Evolutionary conservation across 192 early-diverging fungal species (phyloP), one percentile per base, ranked within the genome.

Genomic region (Lunasporangiospora selenospora): DNA sequence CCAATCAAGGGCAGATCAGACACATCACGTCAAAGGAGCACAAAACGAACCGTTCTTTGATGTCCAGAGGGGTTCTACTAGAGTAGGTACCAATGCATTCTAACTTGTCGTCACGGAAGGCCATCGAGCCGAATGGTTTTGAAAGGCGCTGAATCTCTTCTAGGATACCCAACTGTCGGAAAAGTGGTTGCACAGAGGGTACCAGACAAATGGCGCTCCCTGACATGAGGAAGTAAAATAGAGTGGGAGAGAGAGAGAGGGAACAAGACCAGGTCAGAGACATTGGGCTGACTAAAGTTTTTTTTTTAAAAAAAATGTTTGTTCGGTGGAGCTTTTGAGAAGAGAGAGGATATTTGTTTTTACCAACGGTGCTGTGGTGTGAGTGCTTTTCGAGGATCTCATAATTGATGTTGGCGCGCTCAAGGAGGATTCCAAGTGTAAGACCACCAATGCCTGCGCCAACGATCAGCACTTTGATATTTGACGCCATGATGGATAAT

Each of bases 381-480:
- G 52, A 47, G 19, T 65, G 63, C 30, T 65, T 65, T 26, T 65
- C 63, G 4, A 65, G 45, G 18, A 65, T 50, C 38, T 56, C 53
- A 24, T 57, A 65, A 4, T 44, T 16, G 23, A 65, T 65, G 11
- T 65, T 46, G 47, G 63, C 63, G 3, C 43, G 52, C 39, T 65
- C 63, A 2, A 65, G 54, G 5, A 65, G 31, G 36, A 65, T 40
- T 3, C 34, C 63, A 8, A 65, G 43, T 36, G 44, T 50, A 3
- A 65, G 45, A n/a, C 63, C 63, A 5, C 53, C 63, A 27, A 65
- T 51, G 27, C 63, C 63, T 5, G 63, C 63, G 8, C 63, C 63
- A 1, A 65, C 53, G 10, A 65, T 57, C 6, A 50, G 19, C 6
- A 65, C 37, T 10, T 56, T 49, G 38, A 56, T 40, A 13, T 19